phyloP scores from a whole-genome alignment of 306 rosid species.

The Luffa aegyptiaca region DNA sequence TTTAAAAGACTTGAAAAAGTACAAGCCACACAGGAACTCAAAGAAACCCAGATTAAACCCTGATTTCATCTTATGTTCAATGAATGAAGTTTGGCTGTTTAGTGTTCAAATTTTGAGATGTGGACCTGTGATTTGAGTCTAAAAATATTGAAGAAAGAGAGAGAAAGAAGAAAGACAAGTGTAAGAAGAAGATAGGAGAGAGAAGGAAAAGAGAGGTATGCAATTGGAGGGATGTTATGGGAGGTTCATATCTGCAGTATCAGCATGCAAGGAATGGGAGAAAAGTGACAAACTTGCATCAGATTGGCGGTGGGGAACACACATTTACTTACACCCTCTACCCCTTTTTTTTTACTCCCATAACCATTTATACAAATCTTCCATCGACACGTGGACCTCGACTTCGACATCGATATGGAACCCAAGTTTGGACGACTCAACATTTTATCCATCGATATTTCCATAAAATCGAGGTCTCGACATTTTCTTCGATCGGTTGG shows the following conservation, averaged over 20 bases:
- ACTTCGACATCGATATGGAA: no score
- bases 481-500: no score
- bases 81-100: not conserved
- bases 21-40: not conserved
- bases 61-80: not conserved
- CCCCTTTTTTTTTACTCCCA: conserved; percentile 22
- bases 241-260: conserved; percentile 8
- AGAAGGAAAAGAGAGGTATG: not conserved
- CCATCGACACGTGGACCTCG: no score
- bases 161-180: not conserved
- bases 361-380: conserved; percentile 15
- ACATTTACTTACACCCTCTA: not conserved
- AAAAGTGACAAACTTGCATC: conserved; percentile 19
- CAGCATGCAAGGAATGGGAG: conserved; percentile 22
- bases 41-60: not conserved
- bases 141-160: not conserved
- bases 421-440: no score
- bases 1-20: not conserved
- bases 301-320: conserved; percentile 33
- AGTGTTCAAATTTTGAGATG: not conserved
- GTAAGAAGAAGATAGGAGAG: not conserved
- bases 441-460: no score
- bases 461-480: no score
- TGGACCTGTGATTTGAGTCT: not conserved
- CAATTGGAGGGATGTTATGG: conserved; percentile 2